A percentile compares a stretch with the other conserved stretches of the same genome.
phyloP scores from a whole-genome alignment of 169 alveolate genomes.

The Fabrea salina region DNA sequence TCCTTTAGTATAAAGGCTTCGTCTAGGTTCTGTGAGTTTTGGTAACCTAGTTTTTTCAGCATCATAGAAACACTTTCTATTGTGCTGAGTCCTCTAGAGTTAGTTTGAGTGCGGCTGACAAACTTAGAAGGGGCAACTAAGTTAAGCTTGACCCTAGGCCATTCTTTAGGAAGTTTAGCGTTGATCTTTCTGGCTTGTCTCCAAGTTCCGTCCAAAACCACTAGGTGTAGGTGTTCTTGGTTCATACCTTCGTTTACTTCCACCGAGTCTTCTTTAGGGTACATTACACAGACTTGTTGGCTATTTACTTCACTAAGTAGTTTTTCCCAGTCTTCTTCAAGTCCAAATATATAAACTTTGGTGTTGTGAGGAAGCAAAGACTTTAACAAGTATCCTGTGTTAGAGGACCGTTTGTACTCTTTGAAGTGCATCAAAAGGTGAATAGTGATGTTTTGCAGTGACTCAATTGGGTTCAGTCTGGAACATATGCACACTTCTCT shows the following conservation, averaged over 20 bases:
- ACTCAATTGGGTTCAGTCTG: background rate
- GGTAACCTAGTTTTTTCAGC: no score
- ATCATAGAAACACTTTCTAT: no score
- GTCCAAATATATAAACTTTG: background rate
- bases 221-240: background rate
- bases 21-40: no score
- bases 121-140: no score
- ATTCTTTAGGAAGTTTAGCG: background rate
- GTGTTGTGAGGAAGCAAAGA: background rate
- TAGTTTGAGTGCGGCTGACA: no score
- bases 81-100: no score
- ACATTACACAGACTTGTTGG: background rate
- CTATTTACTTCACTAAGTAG: background rate
- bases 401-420: background rate
- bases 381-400: background rate
- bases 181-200: background rate
- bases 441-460: background rate
- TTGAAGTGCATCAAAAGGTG: slow-evolving; percentile 5
- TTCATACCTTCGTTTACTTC: background rate
- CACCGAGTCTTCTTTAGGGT: slow-evolving; percentile 2
- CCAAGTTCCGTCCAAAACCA: slow-evolving; percentile 9
- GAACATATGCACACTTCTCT: slow-evolving; percentile 3
- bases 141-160: background rate
- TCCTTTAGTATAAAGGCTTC: slow-evolving; percentile 1
- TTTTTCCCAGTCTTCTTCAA: background rate